These are phyloP conservation scores for Penicillium ochrochloron DNA, from an alignment of 495 filamentous ascomycete genomes.

Conservation along the genomic window DNA sequence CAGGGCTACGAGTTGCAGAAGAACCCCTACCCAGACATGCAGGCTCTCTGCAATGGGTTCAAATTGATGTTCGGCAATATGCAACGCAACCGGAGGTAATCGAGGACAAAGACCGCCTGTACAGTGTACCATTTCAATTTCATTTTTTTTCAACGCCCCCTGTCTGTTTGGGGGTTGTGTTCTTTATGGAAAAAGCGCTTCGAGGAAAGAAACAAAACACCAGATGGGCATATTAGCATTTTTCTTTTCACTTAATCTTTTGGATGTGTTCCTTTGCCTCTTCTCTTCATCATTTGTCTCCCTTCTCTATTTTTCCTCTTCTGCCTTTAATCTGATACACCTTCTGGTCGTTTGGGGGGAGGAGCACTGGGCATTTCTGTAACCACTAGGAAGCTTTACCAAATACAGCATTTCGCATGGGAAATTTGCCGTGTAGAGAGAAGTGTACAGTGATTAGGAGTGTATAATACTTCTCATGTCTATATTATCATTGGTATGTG, in stretches of 20 bases:
- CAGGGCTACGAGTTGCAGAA: conserved; percentile 86
- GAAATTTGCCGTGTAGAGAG: background rate
- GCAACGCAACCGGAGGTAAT: conserved; percentile 44
- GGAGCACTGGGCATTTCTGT: conserved; percentile 27
- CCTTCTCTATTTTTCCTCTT: conserved; percentile 9
- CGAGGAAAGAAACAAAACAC: conserved; percentile 6
- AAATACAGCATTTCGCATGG: conserved; percentile 20
- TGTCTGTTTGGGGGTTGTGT: background rate
- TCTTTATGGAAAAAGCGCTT: conserved; percentile 19
- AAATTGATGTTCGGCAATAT: conserved; percentile 66
- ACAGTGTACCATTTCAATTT: conserved; percentile 34
- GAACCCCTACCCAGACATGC: conserved; percentile 89
- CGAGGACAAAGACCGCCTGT: conserved; percentile 22
- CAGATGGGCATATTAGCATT: conserved; percentile 8
- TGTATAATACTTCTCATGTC: too few relatives aligned
- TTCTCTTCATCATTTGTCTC: background rate
- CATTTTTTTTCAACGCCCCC: conserved; percentile 7
- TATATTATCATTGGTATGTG: too few relatives aligned
- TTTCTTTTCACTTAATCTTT: background rate
- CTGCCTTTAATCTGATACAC: conserved; percentile 34
- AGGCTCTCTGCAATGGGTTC: conserved; percentile 88
- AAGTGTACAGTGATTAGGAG: background rate
- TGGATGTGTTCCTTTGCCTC: conserved; percentile 7
- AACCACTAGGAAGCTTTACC: conserved; percentile 20
- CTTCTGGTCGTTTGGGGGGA: conserved; percentile 29